A percentile compares a stretch with the other conserved stretches of the same genome.
Evolutionary conservation across 345 rosid genomes (phyloP).

Genomic region (Trapa bicornis): DNA sequence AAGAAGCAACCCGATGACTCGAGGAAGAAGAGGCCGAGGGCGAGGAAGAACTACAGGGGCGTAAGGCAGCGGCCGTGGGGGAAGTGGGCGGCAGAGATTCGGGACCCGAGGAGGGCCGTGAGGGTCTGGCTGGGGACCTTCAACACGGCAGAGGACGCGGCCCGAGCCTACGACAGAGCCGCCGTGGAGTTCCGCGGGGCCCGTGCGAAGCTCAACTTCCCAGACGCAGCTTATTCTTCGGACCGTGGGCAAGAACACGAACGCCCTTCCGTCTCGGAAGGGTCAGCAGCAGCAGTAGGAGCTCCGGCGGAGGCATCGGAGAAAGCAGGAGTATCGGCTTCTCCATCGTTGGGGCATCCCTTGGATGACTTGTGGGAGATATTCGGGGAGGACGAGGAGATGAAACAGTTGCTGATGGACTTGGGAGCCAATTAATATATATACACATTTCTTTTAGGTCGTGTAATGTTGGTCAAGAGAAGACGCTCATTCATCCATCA

Average conservation of each 20-base stretch:
- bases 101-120: constrained; percentile 65
- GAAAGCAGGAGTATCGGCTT: not conserved
- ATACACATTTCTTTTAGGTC: no score
- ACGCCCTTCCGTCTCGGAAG: not conserved
- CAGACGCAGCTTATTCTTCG: constrained; percentile 25
- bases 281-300: not conserved
- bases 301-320: not conserved
- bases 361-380: constrained; percentile 18
- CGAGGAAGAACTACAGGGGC: constrained; percentile 74
- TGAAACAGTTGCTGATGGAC: constrained; percentile 44
- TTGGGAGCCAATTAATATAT: constrained; percentile 22
- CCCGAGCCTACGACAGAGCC: constrained; percentile 88
- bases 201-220: constrained; percentile 44
- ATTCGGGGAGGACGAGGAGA: constrained; percentile 27
- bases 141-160: constrained; percentile 81
- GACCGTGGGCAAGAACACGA: not conserved
- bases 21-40: constrained; percentile 16
- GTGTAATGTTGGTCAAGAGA: no score
- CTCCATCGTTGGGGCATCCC: no score
- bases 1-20: not conserved
- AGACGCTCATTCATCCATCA: no score
- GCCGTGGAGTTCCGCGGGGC: constrained; percentile 38
- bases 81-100: constrained; percentile 91
- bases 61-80: constrained; percentile 99
- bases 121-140: constrained; percentile 97